These are phyloP conservation scores for Lepidium campestre DNA, from an alignment of 441 rosid species.

Conservation along the genomic window DNA sequence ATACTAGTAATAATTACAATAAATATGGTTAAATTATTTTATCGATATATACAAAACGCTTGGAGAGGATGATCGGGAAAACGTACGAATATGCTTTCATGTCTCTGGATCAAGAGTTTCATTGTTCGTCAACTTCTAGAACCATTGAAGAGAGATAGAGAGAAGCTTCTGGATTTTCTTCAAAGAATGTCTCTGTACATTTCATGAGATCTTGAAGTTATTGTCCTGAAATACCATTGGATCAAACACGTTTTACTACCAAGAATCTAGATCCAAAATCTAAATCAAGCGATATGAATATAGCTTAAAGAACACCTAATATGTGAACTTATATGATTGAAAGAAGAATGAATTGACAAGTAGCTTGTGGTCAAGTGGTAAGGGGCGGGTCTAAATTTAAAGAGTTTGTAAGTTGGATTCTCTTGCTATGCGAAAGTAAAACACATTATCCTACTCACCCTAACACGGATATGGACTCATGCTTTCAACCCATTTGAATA, in stretches of 20 bases:
- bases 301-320: background rate
- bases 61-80: constrained; percentile 29
- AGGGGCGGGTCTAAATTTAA: too few relatives aligned
- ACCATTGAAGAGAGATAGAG: background rate
- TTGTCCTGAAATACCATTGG: background rate
- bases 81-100: background rate
- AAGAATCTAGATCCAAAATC: background rate
- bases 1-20: too few relatives aligned
- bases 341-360: background rate
- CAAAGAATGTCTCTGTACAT: background rate
- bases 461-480: too few relatives aligned
- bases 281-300: background rate
- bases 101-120: background rate
- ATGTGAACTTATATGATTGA: background rate
- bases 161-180: background rate
- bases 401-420: too few relatives aligned
- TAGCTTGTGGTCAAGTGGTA: too few relatives aligned
- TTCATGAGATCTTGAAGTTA: background rate
- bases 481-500: too few relatives aligned
- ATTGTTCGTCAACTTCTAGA: background rate
- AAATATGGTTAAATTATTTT: background rate
- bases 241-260: background rate
- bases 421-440: too few relatives aligned
- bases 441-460: too few relatives aligned
- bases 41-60: constrained; percentile 15